Evolutionary conservation across 176 grass and related monocot genomes (phyloP), one percentile per base, ranked within the genome.

Genomic region (Hsuehochloa calcarea): DNA sequence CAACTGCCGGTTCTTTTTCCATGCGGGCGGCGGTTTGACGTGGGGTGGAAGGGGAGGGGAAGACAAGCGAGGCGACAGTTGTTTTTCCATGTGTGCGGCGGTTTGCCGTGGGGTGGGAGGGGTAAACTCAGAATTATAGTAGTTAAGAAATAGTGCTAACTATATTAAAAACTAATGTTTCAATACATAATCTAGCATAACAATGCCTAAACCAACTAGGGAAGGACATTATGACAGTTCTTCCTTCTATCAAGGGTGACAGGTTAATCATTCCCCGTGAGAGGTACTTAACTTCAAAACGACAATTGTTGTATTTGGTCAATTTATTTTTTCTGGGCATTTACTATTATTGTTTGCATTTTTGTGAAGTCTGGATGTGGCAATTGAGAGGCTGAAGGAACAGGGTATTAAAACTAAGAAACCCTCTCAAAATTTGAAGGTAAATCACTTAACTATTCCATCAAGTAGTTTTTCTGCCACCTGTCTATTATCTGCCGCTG

Each of bases 351-450:
- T 44, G 26, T 81, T 15, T 67, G 43, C 64, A 11, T 74, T 66
- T 72, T 79, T 77, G 43, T 78, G 7, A 84, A 99, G 96, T 92
- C 70, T 99, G 89, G 93, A 96, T 40, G 74, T 98, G 82, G 81
- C 93, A 38, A 92, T 99, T 81, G 45, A 39, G 68, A 90, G 96
- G 75, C 74, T 99, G 84, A 96, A 75, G 70, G 91, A 86, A 54
- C 89, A 94, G 70, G 88, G 43, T 45, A 45, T 45, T 45, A 45
- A 91, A 23, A 81, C 63, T 60, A 94, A 83, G 70, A 95, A 79
- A 61, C 52, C 80, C 8, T 88, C 87, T 77, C 85, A 98, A 94
- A 96, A 72, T 19, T 70, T 96, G 55, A 92, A 88, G 96, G 96
- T 95, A 56, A 60, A 40, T 73, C 51, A 11, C 86, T 60, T 74